Conservation (phyloP, 345 rosid genomes). For the Bruguiera parviflora region DNA sequence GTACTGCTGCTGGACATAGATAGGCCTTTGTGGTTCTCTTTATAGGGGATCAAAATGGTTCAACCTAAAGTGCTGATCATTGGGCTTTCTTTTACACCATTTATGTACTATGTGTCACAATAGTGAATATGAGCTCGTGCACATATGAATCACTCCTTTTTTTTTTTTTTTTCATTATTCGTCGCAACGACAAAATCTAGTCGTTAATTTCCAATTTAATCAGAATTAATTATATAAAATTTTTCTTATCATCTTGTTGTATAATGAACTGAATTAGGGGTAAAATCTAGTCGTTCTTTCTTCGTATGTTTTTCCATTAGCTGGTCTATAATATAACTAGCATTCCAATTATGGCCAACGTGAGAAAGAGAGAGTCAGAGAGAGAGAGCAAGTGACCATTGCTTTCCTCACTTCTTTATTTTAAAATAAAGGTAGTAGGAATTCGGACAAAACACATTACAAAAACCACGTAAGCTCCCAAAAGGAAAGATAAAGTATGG, state of each 20-base stretch:
- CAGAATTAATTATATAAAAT: no score
- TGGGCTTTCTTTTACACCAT: not conserved
- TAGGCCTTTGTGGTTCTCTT: slow-evolving; percentile 1
- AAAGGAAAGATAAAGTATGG: slow-evolving; percentile 17
- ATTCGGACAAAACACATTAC: slow-evolving; percentile 2
- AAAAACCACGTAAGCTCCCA: slow-evolving; percentile 14
- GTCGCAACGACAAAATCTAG: no score
- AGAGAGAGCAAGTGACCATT: slow-evolving; percentile 10
- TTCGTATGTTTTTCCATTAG: not conserved
- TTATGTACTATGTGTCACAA: not conserved
- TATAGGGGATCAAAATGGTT: slow-evolving; percentile 8
- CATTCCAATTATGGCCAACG: not conserved
- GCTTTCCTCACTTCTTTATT: slow-evolving; percentile 11
- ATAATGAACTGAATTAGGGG: no score
- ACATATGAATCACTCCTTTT: not conserved
- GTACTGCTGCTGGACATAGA: no score
- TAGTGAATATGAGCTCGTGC: not conserved
- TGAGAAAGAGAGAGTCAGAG: not conserved
- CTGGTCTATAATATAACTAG: not conserved
- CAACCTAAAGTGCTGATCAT: not conserved
- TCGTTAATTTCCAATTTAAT: no score
- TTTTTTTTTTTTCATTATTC: not conserved
- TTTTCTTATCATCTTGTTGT: no score
- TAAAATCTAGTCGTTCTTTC: no score
- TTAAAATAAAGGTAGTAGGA: slow-evolving; percentile 7